Conservation (phyloP, 495 filamentous ascomycete species). For the Trichoderma asperelloides region DNA sequence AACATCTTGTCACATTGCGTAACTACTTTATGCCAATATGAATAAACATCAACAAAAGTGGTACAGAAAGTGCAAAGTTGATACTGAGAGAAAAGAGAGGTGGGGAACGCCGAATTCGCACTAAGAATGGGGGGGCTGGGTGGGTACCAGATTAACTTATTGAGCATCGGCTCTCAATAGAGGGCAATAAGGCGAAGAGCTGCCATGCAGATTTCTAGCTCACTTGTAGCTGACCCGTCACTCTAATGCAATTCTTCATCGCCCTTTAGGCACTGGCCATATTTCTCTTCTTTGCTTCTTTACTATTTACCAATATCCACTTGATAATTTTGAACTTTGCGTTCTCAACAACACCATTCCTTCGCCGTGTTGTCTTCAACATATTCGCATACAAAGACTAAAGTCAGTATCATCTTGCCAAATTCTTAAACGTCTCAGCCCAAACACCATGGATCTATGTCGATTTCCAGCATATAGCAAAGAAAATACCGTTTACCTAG, state of each 20-base stretch:
- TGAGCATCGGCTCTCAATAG: not conserved
- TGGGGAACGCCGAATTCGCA: not conserved
- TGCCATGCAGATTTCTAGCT: not conserved
- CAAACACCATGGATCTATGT: not conserved
- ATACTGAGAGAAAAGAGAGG: not conserved
- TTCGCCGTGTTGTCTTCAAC: not conserved
- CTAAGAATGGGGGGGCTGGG: not conserved
- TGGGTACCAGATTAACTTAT: not conserved
- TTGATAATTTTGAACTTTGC: not conserved
- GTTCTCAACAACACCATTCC: not conserved
- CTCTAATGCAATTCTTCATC: not conserved
- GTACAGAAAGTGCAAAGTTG: not conserved
- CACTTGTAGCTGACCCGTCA: not conserved
- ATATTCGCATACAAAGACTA: too few species aligned
- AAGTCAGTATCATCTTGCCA: too few species aligned
- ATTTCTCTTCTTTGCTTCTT: not conserved
- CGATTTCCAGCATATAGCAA: not conserved
- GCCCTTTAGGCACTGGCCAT: not conserved
- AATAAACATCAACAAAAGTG: too few species aligned
- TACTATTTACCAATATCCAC: not conserved
- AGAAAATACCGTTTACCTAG: not conserved
- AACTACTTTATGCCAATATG: too few species aligned
- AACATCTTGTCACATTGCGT: too few species aligned
- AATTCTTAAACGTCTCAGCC: too few species aligned
- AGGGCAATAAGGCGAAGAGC: not conserved